Conservation (phyloP, 257 asterid species). For the Perilla frutescens region DNA sequence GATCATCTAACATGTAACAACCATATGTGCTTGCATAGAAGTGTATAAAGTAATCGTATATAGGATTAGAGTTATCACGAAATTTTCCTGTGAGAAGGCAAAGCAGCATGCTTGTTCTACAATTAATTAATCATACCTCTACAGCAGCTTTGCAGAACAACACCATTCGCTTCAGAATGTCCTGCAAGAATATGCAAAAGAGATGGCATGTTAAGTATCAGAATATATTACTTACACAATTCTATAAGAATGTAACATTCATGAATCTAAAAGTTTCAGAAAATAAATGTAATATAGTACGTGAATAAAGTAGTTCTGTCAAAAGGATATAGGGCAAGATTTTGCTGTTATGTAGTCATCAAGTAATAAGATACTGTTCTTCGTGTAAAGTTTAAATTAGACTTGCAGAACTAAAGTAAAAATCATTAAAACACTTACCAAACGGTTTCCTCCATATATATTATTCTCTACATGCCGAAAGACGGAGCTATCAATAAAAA, state of each 20-base stretch:
- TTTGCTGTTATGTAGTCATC: neutral
- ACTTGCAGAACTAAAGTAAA: conserved; percentile 14
- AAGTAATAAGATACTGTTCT: neutral
- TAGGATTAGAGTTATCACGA: neutral
- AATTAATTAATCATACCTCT: conserved; percentile 64
- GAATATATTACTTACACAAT: neutral
- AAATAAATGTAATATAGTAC: conserved; percentile 1
- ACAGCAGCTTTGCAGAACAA: conserved; percentile 95
- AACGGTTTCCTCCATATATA: conserved; percentile 85
- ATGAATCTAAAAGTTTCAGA: neutral
- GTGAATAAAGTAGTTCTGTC: neutral
- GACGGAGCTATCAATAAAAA: conserved; percentile 73
- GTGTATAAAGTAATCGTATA: neutral
- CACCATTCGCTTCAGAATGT: conserved; percentile 89
- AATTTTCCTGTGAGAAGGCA: neutral
- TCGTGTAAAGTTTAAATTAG: conserved; percentile 22
- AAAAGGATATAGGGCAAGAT: neutral
- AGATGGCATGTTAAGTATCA: conserved; percentile 12
- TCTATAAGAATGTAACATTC: neutral
- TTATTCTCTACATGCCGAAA: conserved; percentile 63
- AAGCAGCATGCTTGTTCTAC: neutral
- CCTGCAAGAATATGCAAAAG: conserved; percentile 60
- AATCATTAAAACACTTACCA: conserved; percentile 51
- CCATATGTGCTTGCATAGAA: neutral
- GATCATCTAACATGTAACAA: neutral